Evolutionary conservation across 1,284 basidiomycete species (phyloP).

Genomic region (Macrocystidia cucumis): DNA sequence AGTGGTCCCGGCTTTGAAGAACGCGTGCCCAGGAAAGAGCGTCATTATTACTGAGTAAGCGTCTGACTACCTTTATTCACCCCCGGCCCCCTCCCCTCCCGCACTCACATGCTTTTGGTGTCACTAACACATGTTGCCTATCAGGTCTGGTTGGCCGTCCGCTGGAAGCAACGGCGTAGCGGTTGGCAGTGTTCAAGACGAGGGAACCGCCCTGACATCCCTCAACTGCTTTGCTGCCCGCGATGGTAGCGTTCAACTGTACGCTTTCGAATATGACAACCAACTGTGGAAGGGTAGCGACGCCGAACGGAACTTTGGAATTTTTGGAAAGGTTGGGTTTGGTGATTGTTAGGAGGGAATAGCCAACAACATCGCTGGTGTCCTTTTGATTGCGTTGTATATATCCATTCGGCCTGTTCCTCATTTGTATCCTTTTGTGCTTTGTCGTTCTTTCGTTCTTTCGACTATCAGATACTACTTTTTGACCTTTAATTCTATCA

Average conservation of each 20-base stretch:
- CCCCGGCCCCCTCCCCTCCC: too few relatives aligned
- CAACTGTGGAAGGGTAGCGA: conserved; percentile 25
- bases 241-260: conserved; percentile 23
- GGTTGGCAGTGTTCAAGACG: conserved; percentile 19
- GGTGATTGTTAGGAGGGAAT: too few relatives aligned
- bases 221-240: conserved; percentile 25
- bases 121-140: neutral
- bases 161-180: conserved; percentile 20
- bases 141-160: conserved; percentile 30
- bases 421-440: too few relatives aligned
- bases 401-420: neutral
- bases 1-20: conserved; percentile 25
- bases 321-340: conserved; percentile 21
- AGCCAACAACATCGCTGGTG: neutral
- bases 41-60: conserved; percentile 27
- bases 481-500: too few relatives aligned
- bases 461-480: too few relatives aligned
- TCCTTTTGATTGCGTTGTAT: neutral
- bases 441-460: too few relatives aligned
- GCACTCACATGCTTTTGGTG: neutral
- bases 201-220: conserved; percentile 20
- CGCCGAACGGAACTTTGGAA: conserved; percentile 25
- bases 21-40: conserved; percentile 24
- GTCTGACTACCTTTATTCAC: neutral
- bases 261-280: conserved; percentile 29